Conservation (phyloP, 345 rosid species). For the Cochlearia excelsa region DNA sequence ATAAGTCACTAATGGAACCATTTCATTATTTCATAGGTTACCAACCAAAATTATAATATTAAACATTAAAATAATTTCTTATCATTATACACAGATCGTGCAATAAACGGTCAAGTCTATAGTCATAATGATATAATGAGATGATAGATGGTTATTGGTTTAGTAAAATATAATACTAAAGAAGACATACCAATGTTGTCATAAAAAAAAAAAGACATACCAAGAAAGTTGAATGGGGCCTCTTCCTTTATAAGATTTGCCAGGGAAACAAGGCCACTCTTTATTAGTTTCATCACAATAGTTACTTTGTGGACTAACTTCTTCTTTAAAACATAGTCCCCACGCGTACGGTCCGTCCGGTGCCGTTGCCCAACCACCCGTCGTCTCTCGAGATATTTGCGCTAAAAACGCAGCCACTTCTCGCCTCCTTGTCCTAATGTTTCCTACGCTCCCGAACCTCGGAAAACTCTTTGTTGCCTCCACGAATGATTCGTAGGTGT, state of each 20-base stretch:
- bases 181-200: no score
- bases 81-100: no score
- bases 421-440: conserved; percentile 35
- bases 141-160: no score
- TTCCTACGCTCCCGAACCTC: conserved; percentile 52
- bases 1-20: no score
- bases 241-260: conserved; percentile 74
- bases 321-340: conserved; percentile 91
- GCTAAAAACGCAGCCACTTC: conserved; percentile 90
- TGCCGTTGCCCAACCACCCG: conserved; percentile 89
- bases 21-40: no score
- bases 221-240: conserved; percentile 94
- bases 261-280: conserved; percentile 74
- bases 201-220: conserved; percentile 31
- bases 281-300: conserved; percentile 66
- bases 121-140: no score
- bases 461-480: conserved; percentile 52
- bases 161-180: no score
- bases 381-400: conserved; percentile 85
- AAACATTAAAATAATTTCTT: no score
- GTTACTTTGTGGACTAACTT: conserved; percentile 55
- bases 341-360: conserved; percentile 91
- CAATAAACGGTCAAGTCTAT: no score
- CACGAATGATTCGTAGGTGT: conserved; percentile 61
- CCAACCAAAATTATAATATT: no score